Conservation (phyloP, 768 basidiomycete species). For the Psilocybe azurescens region DNA sequence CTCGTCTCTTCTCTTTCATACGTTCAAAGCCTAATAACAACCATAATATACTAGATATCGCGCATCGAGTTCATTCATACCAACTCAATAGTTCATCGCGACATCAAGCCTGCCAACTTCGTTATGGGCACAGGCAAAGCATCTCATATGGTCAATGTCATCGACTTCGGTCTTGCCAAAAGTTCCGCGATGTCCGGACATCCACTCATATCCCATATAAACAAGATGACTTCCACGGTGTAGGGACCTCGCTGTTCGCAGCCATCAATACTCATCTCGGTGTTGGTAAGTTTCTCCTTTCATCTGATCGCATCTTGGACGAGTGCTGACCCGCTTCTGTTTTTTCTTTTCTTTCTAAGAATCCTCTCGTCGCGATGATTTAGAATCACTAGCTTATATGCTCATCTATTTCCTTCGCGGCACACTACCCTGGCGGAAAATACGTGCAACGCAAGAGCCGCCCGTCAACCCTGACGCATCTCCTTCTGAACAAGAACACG, state of each 20-base stretch:
- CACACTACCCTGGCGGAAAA: constrained; percentile 78
- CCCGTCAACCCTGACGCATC: constrained; percentile 32
- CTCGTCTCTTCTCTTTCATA: neutral
- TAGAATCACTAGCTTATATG: constrained; percentile 84
- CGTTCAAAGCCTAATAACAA: constrained; percentile 27
- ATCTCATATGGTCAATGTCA: constrained; percentile 84
- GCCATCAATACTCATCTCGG: constrained; percentile 79
- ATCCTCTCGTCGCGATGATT: constrained; percentile 78
- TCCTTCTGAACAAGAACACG: constrained; percentile 30
- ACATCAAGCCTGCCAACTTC: constrained; percentile 99
- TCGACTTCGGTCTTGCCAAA: constrained; percentile 89
- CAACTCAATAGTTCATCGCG: constrained; percentile 92
- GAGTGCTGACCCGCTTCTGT: neutral
- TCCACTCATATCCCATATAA: constrained; percentile 73
- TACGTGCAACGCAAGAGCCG: constrained; percentile 54
- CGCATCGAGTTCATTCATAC: constrained; percentile 98
- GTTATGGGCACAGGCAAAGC: constrained; percentile 81
- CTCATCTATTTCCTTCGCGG: constrained; percentile 82
- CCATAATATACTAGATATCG: constrained; percentile 69
- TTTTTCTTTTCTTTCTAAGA: constrained; percentile 44
- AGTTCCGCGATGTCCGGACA: constrained; percentile 70
- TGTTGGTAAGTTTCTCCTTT: constrained; percentile 52
- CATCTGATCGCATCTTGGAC: constrained; percentile 2
- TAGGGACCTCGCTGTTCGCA: constrained; percentile 80
- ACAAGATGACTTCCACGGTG: constrained; percentile 77